Evolutionary conservation across 2,329 filamentous ascomycete genomes (phyloP), one percentile per base, ranked within the genome.

Genomic region (Pseudogymnoascus sp.): DNA sequence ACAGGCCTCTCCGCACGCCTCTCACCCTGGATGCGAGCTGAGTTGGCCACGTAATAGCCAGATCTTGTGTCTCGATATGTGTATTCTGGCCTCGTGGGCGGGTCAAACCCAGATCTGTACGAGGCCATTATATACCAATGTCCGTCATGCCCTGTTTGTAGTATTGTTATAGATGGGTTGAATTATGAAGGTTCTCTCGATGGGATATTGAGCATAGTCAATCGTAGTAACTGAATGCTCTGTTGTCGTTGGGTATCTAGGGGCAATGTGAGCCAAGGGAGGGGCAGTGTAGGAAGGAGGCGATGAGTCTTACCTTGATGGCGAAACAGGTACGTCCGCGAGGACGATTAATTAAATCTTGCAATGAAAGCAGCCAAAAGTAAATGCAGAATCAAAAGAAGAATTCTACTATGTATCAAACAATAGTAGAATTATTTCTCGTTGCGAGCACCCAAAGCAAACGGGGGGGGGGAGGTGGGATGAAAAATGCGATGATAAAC

Each of bases 71-170:
- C 65, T 61, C 72, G 67, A 65, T 69, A 65, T 58, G 71, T 69
- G 57, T 78, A 75, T 37, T 70, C 70, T 65, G 76, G 73, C 62
- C 75, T 72, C 62, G 73, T 67, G 11, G 74, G 75, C 58, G 77
- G 70, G 62, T 76, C 74, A 65, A 73, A 74, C 61, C 73, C 73
- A 63, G 70, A 70, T 68, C 72, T 73, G 61, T 73, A 70, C 67
- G 76, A 75, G 71, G 76, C 75, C 77, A 79, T 79, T 54, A 54
- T 54, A 54, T 7, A 54, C 32, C 47, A 54, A 54, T 28, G n/a
- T 64, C 62, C 75, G 63, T 68, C 67, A 61, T 62, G 58, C 61
- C 66, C 64, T 60, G 54, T 63, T 50, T 58, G 59, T 66, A 9
- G 68, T 69, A 61, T 62, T 64, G 61, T 61, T 59, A n/a, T 14